A percentile compares a stretch with the other conserved stretches of the same genome.
phyloP scores from a whole-genome alignment of 2,329 filamentous ascomycete genomes.

The Penicillium hordei region DNA sequence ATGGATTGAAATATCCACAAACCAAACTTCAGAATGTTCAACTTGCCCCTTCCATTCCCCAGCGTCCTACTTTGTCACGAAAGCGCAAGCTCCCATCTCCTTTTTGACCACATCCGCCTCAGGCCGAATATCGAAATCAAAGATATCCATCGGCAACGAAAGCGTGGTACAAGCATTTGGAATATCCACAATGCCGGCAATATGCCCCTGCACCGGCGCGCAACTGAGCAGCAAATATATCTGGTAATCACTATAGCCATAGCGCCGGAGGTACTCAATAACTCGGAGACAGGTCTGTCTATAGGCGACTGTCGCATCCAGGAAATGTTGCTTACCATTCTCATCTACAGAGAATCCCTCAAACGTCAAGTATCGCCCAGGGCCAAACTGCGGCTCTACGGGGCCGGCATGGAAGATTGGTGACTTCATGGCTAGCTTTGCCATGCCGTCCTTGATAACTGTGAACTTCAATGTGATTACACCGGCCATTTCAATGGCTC shows the following conservation, averaged over 20 bases:
- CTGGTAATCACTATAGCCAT: constrained; percentile 71
- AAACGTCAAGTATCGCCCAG: constrained; percentile 78
- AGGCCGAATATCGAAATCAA: constrained; percentile 86
- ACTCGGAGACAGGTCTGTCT: constrained; percentile 74
- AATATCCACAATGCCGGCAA: constrained; percentile 87
- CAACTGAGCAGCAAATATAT: constrained; percentile 82
- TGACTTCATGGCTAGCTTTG: constrained; percentile 71
- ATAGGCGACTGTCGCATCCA: constrained; percentile 84
- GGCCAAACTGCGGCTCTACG: constrained; percentile 83
- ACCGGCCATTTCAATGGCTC: constrained; percentile 92
- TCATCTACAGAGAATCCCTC: constrained; percentile 90
- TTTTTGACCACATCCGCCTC: constrained; percentile 58
- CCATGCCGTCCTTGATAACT: constrained; percentile 78
- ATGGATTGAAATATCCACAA: neutral
- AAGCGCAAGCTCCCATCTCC: constrained; percentile 72
- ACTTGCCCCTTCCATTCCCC: neutral
- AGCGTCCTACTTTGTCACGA: constrained; percentile 43
- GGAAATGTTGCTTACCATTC: constrained; percentile 82
- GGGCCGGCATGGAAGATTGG: constrained; percentile 85
- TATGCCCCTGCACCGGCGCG: constrained; percentile 81
- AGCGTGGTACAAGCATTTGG: constrained; percentile 89
- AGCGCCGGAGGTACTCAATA: constrained; percentile 77
- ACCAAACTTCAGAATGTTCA: neutral
- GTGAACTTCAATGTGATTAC: constrained; percentile 87
- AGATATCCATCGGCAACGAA: constrained; percentile 88